Base-by-base conservation (phyloP, 2,329 filamentous ascomycete species). In the Bertia moriformis region DNA sequence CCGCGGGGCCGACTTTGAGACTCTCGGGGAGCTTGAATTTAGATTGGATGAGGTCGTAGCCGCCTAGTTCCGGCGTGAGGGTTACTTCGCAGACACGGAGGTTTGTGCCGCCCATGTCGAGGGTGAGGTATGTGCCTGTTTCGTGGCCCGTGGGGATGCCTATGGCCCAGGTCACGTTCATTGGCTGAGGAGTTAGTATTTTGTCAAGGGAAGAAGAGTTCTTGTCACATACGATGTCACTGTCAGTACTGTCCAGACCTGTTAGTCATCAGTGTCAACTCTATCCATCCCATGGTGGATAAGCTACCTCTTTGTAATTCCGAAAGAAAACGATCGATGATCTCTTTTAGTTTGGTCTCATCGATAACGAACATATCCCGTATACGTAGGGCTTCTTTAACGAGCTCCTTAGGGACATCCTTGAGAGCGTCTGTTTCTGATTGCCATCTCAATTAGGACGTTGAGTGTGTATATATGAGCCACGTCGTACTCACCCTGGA, bases 41-140 rank as follows among this genome's bases (percentile, higher is more conserved):
- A 42, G 71, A 72, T 54, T 80, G 75, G 39, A 71, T 75, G 39
- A 70, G 68, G 54, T 69, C 66, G 51, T 73, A 63, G 43, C 76
- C 67, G 27, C 69, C 66, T 43, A 79, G 56, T 41, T 66, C 66
- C n/a, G n/a, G n/a, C 18, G 85, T 86, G 52, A 96, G 64, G 43
- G 79, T 85, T 46, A 79, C 72, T 51, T 76, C 72, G 53, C 75
- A 79, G 40, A 79, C 74, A 46, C 75, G 69, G 40, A 79, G 58
- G 51, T 79, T 80, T 49, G 75, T 79, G 35, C 75, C 75, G 38
- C 75, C 75, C 65, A 80, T 75, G 49, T 80, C 75, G 18, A 80
- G 61, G 14, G 75, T 72, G 14, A 80, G 63, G 54, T 69, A 76
- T 7, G 68, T 73, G 35, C 75, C 75, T 32, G 63, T 66, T 50